These are phyloP conservation scores for Sporopachydermia lactativora DNA, from an alignment of 805 yeast species.

Conservation along the genomic window DNA sequence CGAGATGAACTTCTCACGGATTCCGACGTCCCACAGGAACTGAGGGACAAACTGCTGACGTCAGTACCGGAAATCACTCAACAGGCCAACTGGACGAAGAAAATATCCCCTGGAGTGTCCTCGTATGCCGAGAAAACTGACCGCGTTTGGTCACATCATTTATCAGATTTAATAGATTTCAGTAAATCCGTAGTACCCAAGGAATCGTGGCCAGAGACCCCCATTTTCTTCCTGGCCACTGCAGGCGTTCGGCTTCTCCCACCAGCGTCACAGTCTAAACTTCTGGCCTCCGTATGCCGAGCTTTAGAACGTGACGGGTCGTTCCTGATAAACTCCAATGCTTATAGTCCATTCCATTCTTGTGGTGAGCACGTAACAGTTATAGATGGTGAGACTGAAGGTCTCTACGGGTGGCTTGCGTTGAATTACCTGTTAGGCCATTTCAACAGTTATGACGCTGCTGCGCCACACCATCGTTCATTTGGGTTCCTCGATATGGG, in stretches of 20 bases:
- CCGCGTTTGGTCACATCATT: constrained; percentile 56
- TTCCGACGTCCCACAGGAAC: neutral
- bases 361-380: constrained; percentile 68
- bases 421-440: constrained; percentile 70
- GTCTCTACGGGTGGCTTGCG: constrained; percentile 91
- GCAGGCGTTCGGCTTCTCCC: constrained; percentile 90
- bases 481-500: constrained; percentile 99
- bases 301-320: constrained; percentile 36
- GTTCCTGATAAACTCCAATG: constrained; percentile 28
- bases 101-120: constrained; percentile 78
- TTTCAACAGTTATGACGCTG: constrained; percentile 33
- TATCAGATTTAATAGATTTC: constrained; percentile 45
- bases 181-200: constrained; percentile 63
- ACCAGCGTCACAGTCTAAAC: constrained; percentile 31
- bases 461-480: constrained; percentile 30
- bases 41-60: constrained; percentile 22
- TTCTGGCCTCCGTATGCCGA: constrained; percentile 49
- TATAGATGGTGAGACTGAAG: constrained; percentile 92
- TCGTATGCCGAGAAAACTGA: constrained; percentile 38
- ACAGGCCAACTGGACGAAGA: constrained; percentile 52
- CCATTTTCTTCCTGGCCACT: constrained; percentile 84
- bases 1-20: neutral
- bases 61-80: constrained; percentile 60
- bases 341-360: constrained; percentile 25
- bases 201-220: constrained; percentile 48